phyloP scores from a whole-genome alignment of 1,139 yeast genomes.

The Pichia sp. region DNA sequence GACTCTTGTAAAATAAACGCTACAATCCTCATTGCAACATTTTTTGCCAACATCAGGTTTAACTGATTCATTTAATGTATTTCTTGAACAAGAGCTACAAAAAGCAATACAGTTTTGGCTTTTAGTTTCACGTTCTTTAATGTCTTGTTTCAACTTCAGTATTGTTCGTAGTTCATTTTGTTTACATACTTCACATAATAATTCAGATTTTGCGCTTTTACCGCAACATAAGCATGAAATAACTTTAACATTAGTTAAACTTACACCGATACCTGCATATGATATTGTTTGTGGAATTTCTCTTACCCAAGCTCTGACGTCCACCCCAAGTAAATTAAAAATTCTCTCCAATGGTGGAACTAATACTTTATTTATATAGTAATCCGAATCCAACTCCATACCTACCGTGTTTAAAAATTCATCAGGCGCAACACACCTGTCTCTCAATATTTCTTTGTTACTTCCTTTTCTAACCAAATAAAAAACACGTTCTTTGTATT shows the following conservation, averaged over 20 bases:
- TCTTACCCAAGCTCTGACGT: constrained; percentile 69
- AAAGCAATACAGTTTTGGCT: constrained; percentile 17
- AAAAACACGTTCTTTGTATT: constrained; percentile 81
- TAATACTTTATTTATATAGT: constrained; percentile 74
- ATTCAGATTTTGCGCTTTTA: constrained; percentile 6
- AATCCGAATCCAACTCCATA: constrained; percentile 63
- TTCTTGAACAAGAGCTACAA: constrained; percentile 23
- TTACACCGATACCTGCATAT: constrained; percentile 10
- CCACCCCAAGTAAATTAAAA: constrained; percentile 77
- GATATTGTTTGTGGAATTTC: constrained; percentile 50
- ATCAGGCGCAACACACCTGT: constrained; percentile 75
- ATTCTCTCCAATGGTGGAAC: constrained; percentile 87
- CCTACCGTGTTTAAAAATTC: constrained; percentile 45
- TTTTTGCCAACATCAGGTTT: constrained; percentile 13
- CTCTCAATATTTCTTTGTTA: constrained; percentile 60
- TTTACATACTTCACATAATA: constrained; percentile 34
- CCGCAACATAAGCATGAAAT: constrained; percentile 9
- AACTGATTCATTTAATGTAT: constrained; percentile 9
- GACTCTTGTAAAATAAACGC: constrained; percentile 35
- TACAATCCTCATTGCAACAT: constrained; percentile 41
- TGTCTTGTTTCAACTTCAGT: constrained; percentile 28
- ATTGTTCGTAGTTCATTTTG: constrained; percentile 29
- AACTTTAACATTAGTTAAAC: constrained; percentile 6
- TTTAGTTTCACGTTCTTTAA: constrained; percentile 20
- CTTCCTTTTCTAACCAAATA: constrained; percentile 71